A percentile compares a stretch with the other conserved stretches of the same genome.
These are phyloP conservation scores for Saccharum officinarum DNA, from an alignment of 176 grass and related monocot species.

Conservation along the genomic window DNA sequence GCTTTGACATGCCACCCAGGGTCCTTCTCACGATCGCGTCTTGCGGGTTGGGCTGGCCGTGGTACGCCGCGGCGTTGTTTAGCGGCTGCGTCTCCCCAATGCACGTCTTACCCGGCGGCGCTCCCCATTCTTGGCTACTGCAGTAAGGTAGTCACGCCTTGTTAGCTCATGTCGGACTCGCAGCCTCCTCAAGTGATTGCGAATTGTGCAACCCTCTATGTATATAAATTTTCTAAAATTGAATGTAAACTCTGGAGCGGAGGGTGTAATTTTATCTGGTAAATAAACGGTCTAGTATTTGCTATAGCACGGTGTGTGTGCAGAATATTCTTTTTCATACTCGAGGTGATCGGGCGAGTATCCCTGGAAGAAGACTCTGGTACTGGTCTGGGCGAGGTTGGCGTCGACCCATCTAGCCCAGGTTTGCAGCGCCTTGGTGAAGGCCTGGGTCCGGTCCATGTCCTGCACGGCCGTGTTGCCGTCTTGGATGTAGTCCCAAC, in stretches of 20 bases:
- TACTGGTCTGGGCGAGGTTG: conserved; percentile 37
- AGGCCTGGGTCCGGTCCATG: conserved; percentile 75
- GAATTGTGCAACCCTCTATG: not conserved
- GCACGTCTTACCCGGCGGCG: conserved; percentile 36
- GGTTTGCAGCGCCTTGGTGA: conserved; percentile 58
- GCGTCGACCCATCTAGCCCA: conserved; percentile 75
- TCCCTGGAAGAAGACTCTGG: conserved; percentile 77
- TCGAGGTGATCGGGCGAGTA: conserved; percentile 69
- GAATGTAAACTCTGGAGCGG: too few relatives aligned
- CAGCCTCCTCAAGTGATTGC: not conserved
- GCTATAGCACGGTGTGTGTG: too few relatives aligned
- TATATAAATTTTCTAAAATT: too few relatives aligned
- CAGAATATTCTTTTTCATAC: conserved; percentile 28
- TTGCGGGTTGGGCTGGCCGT: conserved; percentile 42
- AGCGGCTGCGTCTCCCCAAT: conserved; percentile 65
- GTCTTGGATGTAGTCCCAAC: conserved; percentile 77
- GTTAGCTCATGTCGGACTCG: not conserved
- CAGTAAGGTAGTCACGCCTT: not conserved
- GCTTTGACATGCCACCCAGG: conserved; percentile 52
- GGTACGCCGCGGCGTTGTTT: conserved; percentile 42
- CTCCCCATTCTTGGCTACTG: conserved; percentile 73
- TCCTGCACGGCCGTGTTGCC: conserved; percentile 35
- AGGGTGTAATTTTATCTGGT: too few relatives aligned
- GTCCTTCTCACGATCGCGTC: conserved; percentile 48
- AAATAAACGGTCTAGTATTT: too few relatives aligned